A percentile compares a stretch with the other conserved stretches of the same genome.
Conservation (phyloP, 495 filamentous ascomycete species). For the Penicillium arizonense region DNA sequence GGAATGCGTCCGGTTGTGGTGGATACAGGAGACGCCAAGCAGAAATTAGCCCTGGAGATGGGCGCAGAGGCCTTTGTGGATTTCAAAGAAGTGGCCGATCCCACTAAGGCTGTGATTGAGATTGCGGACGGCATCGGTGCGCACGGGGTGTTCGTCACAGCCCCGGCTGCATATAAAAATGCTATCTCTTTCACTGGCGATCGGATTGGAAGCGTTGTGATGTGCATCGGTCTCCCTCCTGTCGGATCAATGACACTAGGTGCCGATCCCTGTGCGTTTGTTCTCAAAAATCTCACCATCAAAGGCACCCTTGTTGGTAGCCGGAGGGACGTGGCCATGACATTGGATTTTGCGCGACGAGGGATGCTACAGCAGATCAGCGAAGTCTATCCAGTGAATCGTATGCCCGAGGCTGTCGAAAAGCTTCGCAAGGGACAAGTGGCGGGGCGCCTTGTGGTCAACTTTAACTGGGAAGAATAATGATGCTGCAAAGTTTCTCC, state of each 20-base stretch:
- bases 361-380: conserved; percentile 43
- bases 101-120: conserved; percentile 36
- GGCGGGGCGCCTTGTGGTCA: conserved; percentile 48
- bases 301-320: conserved; percentile 49
- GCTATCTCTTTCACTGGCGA: conserved; percentile 36
- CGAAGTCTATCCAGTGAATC: conserved; percentile 39
- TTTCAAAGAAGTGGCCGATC: conserved; percentile 37
- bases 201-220: conserved; percentile 41
- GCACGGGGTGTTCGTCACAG: conserved; percentile 52
- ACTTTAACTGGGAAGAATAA: conserved; percentile 42
- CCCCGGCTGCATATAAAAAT: conserved; percentile 44
- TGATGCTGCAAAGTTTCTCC: neutral
- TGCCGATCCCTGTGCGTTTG: conserved; percentile 39
- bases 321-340: conserved; percentile 41
- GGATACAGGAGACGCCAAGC: conserved; percentile 43
- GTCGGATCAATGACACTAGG: conserved; percentile 32
- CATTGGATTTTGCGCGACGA: conserved; percentile 46
- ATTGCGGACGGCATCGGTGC: conserved; percentile 45
- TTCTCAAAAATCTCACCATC: conserved; percentile 44
- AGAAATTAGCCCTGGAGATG: conserved; percentile 39
- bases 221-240: conserved; percentile 44
- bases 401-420: conserved; percentile 38
- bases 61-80: conserved; percentile 54
- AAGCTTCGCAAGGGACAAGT: conserved; percentile 42
- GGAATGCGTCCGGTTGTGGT: conserved; percentile 53